Percentiles rank a stretch among this genome's conserved stretches.
Conservation (phyloP, 2,329 filamentous ascomycete genomes). For the Xylariales sp. region DNA sequence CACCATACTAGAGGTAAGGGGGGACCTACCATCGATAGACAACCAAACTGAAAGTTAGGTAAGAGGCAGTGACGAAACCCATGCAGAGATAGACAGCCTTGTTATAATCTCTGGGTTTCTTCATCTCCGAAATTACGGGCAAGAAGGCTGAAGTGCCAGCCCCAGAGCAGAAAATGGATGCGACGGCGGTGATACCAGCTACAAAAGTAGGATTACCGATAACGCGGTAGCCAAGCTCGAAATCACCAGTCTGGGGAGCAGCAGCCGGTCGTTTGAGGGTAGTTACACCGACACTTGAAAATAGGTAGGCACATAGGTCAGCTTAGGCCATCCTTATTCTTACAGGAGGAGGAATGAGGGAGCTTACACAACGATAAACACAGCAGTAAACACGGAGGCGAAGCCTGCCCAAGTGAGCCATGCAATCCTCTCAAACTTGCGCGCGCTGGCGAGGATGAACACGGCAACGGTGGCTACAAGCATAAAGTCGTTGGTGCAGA, state of each 20-base stretch:
- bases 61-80: conserved; percentile 51
- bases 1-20: too few species aligned
- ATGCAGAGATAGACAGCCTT: conserved; percentile 58
- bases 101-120: conserved; percentile 51
- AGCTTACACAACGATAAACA: conserved; percentile 49
- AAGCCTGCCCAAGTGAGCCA: conserved; percentile 61
- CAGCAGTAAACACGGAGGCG: conserved; percentile 50
- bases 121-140: conserved; percentile 64
- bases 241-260: conserved; percentile 54
- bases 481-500: conserved; percentile 56
- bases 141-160: conserved; percentile 58
- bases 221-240: conserved; percentile 53
- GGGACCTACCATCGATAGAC: conserved; percentile 59
- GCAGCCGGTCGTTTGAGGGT: conserved; percentile 53
- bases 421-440: conserved; percentile 56
- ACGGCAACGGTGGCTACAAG: conserved; percentile 47
- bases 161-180: conserved; percentile 56
- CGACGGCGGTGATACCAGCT: conserved; percentile 51
- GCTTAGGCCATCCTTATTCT: background rate
- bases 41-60: conserved; percentile 54
- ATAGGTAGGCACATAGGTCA: background rate
- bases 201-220: conserved; percentile 55
- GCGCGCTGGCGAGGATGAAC: conserved; percentile 43
- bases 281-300: conserved; percentile 51
- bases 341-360: background rate